Evolutionary conservation across 192 early-diverging fungal genomes (phyloP).

Genomic region (Podila minutissima): DNA sequence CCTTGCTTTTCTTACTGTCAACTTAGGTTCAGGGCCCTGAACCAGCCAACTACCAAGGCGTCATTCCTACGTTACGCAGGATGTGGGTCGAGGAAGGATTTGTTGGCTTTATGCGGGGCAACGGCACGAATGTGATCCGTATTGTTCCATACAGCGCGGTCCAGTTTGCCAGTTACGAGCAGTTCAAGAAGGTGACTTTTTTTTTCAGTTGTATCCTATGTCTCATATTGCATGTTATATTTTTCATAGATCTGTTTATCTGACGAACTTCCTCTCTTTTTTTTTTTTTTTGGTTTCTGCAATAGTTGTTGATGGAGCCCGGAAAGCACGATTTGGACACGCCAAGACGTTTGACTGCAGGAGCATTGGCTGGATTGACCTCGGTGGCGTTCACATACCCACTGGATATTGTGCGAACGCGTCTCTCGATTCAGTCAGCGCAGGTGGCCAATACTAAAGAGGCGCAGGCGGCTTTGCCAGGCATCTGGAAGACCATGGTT

Average conservation of each 20-base stretch:
- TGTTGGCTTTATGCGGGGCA: constrained; percentile 78
- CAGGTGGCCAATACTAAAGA: constrained; percentile 58
- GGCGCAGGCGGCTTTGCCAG: constrained; percentile 65
- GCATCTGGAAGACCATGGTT: constrained; percentile 73
- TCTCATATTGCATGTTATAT: neutral
- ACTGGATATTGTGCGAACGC: constrained; percentile 81
- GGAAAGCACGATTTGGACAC: constrained; percentile 77
- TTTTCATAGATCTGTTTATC: neutral
- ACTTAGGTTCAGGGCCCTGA: constrained; percentile 66
- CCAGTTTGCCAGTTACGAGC: constrained; percentile 86
- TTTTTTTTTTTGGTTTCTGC: neutral
- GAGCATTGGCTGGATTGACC: constrained; percentile 78
- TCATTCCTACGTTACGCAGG: constrained; percentile 74
- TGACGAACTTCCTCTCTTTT: neutral
- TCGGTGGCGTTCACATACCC: constrained; percentile 85
- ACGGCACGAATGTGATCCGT: constrained; percentile 86
- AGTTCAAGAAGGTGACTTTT: constrained; percentile 66
- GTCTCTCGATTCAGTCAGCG: constrained; percentile 79
- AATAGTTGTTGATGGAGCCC: constrained; percentile 69
- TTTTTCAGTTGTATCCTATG: neutral
- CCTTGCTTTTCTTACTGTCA: neutral
- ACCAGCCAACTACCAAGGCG: constrained; percentile 71
- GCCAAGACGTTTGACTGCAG: constrained; percentile 72
- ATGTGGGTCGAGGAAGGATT: constrained; percentile 85
- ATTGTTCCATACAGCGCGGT: constrained; percentile 86